Evolutionary conservation across 345 rosid species (phyloP), one percentile per base, ranked within the genome.

Genomic region (Noccaea caerulescens): DNA sequence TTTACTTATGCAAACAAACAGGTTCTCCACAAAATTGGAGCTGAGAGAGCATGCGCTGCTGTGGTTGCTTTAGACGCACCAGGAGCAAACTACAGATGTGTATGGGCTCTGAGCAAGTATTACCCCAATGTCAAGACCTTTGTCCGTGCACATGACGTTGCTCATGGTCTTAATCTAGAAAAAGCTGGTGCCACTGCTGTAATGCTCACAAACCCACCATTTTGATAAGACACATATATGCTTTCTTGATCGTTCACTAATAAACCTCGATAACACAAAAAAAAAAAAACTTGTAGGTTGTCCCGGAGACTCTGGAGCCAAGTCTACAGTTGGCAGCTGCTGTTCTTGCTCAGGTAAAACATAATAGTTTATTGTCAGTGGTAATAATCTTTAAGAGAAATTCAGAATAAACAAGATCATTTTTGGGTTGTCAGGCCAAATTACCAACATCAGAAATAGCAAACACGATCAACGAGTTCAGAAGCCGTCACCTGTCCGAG

Each of bases 311-410:
- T 46, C 79, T 93, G 84, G 98, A 93, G 80, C 98, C 98, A 55
- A 93, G 98, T 83, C 83, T 93, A 58, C 98, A 93, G 77, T 86
- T 93, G 82, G 98, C 97, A 46, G 96, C 98, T 65, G 98, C 97
- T 75, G 98, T 93, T 80, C 98, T 93, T 72, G 96, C 97, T 10
- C 94, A 91, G 97, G 98, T 90, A 81, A 54, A 62, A 74, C 50
- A 68, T 51, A 64, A 23, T 11, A 32, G 8, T 51, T 30, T 60
- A 10, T 55, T 53, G 34, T 53, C 10, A 34, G 52, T 73, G 62
- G 12, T 25, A 63, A 57, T 45, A 47, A 42, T 62, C 52, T 4
- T 20, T 27, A 27, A 27, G 30, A 63, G 14, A 10, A 30, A 10
- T 6, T 32, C 6, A 46, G 52, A 0, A 49, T 25, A 45, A 1